A percentile compares a stretch with the other conserved stretches of the same genome.
Conservation (phyloP, 805 yeast species). For the Pichia manshurica region DNA sequence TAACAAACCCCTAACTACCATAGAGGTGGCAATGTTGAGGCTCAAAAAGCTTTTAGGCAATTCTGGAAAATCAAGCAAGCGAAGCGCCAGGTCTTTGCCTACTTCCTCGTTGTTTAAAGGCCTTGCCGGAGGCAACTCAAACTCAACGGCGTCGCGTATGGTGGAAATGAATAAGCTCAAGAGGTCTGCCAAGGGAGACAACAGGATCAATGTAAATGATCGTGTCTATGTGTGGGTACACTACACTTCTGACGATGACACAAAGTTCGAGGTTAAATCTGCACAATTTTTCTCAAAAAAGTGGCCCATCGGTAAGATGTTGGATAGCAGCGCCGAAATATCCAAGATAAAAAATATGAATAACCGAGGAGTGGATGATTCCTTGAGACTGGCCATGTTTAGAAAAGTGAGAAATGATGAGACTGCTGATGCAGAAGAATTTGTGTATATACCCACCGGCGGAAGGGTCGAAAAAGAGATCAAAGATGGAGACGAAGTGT, state of each 20-base stretch:
- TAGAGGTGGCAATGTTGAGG: constrained; percentile 17
- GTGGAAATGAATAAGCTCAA: constrained; percentile 37
- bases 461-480: constrained; percentile 38
- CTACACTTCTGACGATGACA: constrained; percentile 32
- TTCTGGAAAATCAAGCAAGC: background rate
- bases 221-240: constrained; percentile 46
- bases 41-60: constrained; percentile 12
- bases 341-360: constrained; percentile 45
- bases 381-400: constrained; percentile 44
- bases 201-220: constrained; percentile 37
- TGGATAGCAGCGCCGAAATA: constrained; percentile 47
- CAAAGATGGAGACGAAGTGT: constrained; percentile 45
- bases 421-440: constrained; percentile 11
- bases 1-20: constrained; percentile 7
- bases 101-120: constrained; percentile 9
- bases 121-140: background rate
- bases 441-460: constrained; percentile 31
- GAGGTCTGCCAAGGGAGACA: constrained; percentile 48
- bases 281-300: constrained; percentile 44
- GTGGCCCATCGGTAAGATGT: constrained; percentile 56
- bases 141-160: constrained; percentile 15
- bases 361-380: constrained; percentile 37
- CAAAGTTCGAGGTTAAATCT: constrained; percentile 3
- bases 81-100: background rate
- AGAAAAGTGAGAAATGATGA: constrained; percentile 27